Evolutionary conservation across 495 filamentous ascomycete species (phyloP).

Genomic region (Choiromyces venosus): DNA sequence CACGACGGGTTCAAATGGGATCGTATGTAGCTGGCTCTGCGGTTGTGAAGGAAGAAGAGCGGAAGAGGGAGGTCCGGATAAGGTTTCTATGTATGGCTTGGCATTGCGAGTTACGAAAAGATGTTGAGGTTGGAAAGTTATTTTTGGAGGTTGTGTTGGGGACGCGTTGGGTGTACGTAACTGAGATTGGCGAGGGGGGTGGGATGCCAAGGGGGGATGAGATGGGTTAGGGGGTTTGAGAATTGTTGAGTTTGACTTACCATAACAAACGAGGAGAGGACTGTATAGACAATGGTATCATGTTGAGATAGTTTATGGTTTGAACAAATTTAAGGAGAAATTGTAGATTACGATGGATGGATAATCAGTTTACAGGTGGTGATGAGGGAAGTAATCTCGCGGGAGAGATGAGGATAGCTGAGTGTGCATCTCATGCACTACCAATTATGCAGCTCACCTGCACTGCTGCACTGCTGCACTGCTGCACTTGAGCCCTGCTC

Average conservation of each 20-base stretch:
- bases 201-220: not conserved
- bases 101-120: not conserved
- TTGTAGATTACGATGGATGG: not conserved
- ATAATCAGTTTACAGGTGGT: not conserved
- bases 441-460: not conserved
- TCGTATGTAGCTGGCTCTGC: not conserved
- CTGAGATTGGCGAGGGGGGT: not conserved
- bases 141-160: not conserved
- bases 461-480: not conserved
- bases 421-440: not conserved
- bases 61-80: not conserved
- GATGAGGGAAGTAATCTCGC: not conserved
- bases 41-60: not conserved
- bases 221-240: not conserved
- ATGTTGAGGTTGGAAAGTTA: not conserved
- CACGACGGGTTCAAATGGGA: no score
- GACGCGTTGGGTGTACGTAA: not conserved
- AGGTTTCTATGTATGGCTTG: not conserved
- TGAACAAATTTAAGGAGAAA: not conserved
- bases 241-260: not conserved
- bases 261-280: not conserved
- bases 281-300: not conserved
- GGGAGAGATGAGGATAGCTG: not conserved
- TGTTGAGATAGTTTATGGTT: not conserved
- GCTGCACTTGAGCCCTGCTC: not conserved